Base-by-base conservation (phyloP, 2,329 filamentous ascomycete genomes). In the Tricladium varicosporioides region DNA sequence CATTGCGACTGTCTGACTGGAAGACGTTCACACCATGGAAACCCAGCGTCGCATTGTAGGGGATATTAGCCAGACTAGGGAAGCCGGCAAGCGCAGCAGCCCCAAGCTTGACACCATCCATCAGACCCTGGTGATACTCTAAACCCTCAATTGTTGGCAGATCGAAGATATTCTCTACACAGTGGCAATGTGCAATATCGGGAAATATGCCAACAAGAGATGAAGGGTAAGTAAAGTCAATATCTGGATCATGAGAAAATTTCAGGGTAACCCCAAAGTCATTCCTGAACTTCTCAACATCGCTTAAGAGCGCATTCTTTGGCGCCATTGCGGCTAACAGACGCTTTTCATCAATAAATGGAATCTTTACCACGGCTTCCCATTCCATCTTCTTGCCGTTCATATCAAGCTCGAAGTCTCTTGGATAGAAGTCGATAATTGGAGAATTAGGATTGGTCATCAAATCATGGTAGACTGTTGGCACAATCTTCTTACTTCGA, bases 381-480 rank as follows among this genome's bases (percentile, higher is more conserved):
- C 94, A 99, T 62, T 99, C 95, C 89, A 96, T 95, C 77, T 96
- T 99, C 78, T 99, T 99, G 58, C 94, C 95, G 67, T 99, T 97
- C 94, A 99, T 97, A 71, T 99, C 95, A 43, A 99, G 80, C 63
- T 95, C 91, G 68, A 99, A 99, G 67, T 99, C 94, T 66, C 93
- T 84, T 2, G 94, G 94, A 68, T 99, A 99, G 72, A 99, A 99
- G 71, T 99, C 94, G 68, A 96, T 89, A 71, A 99, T 99, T 1
- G 94, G 92, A 14, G 93, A 97, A 14, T 89, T 83, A 1, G 88
- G 81, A 54, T 89, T 89, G 1, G 91, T 97, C 94, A 99, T 99
- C 49, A 99, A 79, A 22, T 91, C 85, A 74, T 94, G 91, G 73
- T 96, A 97, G 3, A 92, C 85, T 36, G 76, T 74, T 1, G 94